Evolutionary conservation across 768 basidiomycete genomes (phyloP), one percentile per base, ranked within the genome.

Genomic region (Brasilioporus rufonigricans): DNA sequence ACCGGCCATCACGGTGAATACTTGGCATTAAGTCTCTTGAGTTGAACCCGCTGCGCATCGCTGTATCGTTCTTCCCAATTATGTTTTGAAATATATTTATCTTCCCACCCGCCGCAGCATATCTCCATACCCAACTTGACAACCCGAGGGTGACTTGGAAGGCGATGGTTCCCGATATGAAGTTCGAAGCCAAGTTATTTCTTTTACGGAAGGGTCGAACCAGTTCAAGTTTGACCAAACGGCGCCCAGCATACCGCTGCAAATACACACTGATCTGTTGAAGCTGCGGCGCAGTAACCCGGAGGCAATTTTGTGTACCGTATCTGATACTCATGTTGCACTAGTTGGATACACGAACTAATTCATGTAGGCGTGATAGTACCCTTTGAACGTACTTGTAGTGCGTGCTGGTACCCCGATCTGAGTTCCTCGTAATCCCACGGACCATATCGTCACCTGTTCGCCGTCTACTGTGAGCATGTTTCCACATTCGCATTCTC

Each of bases 211-310:
- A 24, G 14, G 19, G 32, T 40, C 36, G 50, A 60, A 40, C 55
- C 41, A 18, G 60, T 52, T 50, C 44, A 12, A 21, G n/a, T n/a
- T 36, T 9, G 33, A 43, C 41, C 29, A 48, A 52, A 44, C 36
- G 27, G 33, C 13, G n/a, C 19, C 21, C 11, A 43, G 10, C 4
- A 33, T 26, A 8, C 14, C 24, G 38, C n/a, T 39, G 36, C 8
- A 35, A 3, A n/a, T 39, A 19, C 35, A 36, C 16, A 14, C 35
- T 14, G 14, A 12, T 33, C 33, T 39, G 38, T 39, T 39, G 38
- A 39, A 19, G 38, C 21, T 13, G 40, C 40, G 7, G 21, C 44
- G 23, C 44, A 29, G 31, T 19, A 44, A 27, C 26, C 16, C 8
- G 11, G 21, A 11, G 35, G 44, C 31, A n/a, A 46, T 19, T 7